Base-by-base conservation (phyloP, 129 eudicot genomes). In the Flaveria ramosissima region DNA sequence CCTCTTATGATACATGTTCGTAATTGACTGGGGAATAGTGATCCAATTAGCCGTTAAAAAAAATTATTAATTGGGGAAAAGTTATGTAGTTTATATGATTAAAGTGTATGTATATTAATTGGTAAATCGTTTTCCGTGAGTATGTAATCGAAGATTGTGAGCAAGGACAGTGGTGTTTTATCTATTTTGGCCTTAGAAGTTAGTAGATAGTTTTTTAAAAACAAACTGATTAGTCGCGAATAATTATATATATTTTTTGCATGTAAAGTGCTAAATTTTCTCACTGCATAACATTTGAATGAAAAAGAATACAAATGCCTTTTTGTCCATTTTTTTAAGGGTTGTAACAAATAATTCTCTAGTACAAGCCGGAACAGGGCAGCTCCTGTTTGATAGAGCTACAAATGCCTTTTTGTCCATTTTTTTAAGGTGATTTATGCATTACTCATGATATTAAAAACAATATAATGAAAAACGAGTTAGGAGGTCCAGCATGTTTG, bases 51-150 rank as follows among this genome's bases (percentile, higher is more conserved):
- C 30, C 3, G 27, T 26, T 0, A 2, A 26, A 26, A 26, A 26
- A 26, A 8, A n/a, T 7, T 5, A 21, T 14, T 20, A 13, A 12
- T 48, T 70, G 57, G 41, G 24, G 2, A 8, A 20, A 69, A 24
- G 12, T 2, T 55, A 55, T 20, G 5, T 55, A 55, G 1, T n/a
- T 17, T 17, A 21, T 68, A 23, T 27, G 47, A 10, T 2, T n/a
- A 19, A 71, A 50, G 51, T 72, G 46, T 27, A 75, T n/a, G 36
- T 48, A 75, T 47, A 47, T 26, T 46, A 60, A n/a, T 23, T 74
- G 43, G 10, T 61, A 14, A 45, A 59, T 17, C 13, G 3, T 72
- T 52, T 17, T 36, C 13, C 20, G 19, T 1, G 8, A 27, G 64
- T 36, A 52, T 72, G 53, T 55, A 19, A 4, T 26, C 3, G 21